phyloP scores from a whole-genome alignment of 768 basidiomycete genomes.

The Stropharia rugosoannulata region DNA sequence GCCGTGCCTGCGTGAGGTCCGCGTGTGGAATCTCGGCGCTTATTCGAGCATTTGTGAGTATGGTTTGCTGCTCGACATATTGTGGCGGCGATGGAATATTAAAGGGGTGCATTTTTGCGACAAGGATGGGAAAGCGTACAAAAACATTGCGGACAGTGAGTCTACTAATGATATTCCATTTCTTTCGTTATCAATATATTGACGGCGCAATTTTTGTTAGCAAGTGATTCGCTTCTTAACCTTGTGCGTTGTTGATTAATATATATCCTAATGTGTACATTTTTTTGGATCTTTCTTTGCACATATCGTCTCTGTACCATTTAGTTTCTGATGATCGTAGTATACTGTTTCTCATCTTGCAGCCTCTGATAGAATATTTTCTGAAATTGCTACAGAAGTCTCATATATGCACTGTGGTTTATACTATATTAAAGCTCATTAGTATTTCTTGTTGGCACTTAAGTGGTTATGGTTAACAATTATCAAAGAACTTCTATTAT shows the following conservation, averaged over 20 bases:
- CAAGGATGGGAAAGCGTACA: conserved; percentile 16
- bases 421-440: no score
- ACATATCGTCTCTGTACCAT: no score
- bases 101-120: conserved; percentile 20
- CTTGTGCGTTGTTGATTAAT: conserved; percentile 12
- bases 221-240: conserved; percentile 17
- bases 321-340: no score
- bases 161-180: neutral
- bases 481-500: no score
- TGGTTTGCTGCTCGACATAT: conserved; percentile 15
- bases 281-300: no score
- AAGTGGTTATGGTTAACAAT: no score
- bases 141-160: conserved; percentile 17
- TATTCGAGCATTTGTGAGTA: conserved; percentile 23
- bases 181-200: neutral
- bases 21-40: conserved; percentile 39
- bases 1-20: conserved; percentile 33
- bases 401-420: no score
- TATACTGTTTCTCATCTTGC: no score
- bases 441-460: no score
- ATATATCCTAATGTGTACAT: no score
- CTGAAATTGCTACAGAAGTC: no score
- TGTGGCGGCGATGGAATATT: conserved; percentile 24
- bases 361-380: no score
- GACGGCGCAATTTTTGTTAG: conserved; percentile 4